A percentile compares a stretch with the other conserved stretches of the same genome.
phyloP scores from a whole-genome alignment of 192 early-diverging fungal genomes.

The Coemansia sp. region DNA sequence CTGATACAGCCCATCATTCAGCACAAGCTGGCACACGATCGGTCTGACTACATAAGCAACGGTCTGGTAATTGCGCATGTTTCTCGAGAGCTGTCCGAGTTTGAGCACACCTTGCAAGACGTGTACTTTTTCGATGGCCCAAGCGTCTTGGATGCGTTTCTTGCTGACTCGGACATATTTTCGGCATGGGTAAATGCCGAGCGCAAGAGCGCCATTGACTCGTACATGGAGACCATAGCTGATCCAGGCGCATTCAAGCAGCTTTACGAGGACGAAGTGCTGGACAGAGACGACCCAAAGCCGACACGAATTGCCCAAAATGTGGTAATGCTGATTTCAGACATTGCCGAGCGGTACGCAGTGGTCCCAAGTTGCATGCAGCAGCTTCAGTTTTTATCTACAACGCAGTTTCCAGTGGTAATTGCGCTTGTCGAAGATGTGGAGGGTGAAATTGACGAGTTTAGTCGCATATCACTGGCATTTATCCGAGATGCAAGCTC shows the following conservation, averaged over 20 bases:
- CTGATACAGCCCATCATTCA: slow-evolving; percentile 55
- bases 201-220: slow-evolving; percentile 57
- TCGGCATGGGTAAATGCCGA: slow-evolving; percentile 69
- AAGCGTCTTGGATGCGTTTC: slow-evolving; percentile 52
- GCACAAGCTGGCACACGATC: slow-evolving; percentile 58
- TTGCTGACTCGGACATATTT: slow-evolving; percentile 58
- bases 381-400: slow-evolving; percentile 56
- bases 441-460: slow-evolving; percentile 48
- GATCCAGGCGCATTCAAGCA: slow-evolving; percentile 63
- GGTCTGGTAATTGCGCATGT: slow-evolving; percentile 65
- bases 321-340: slow-evolving; percentile 60
- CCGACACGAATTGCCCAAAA: slow-evolving; percentile 63
- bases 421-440: slow-evolving; percentile 54
- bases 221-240: slow-evolving; percentile 63
- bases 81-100: slow-evolving; percentile 60
- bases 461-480: slow-evolving; percentile 49
- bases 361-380: slow-evolving; percentile 59
- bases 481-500: slow-evolving; percentile 35
- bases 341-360: slow-evolving; percentile 61
- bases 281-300: slow-evolving; percentile 54
- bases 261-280: slow-evolving; percentile 52
- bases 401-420: slow-evolving; percentile 63
- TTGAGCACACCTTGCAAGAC: slow-evolving; percentile 67
- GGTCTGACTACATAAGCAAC: slow-evolving; percentile 52
- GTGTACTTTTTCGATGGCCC: slow-evolving; percentile 54